A percentile compares a stretch with the other conserved stretches of the same genome.
Evolutionary conservation across 2,329 filamentous ascomycete genomes (phyloP).

Genomic region (Pseudopithomyces maydicus): DNA sequence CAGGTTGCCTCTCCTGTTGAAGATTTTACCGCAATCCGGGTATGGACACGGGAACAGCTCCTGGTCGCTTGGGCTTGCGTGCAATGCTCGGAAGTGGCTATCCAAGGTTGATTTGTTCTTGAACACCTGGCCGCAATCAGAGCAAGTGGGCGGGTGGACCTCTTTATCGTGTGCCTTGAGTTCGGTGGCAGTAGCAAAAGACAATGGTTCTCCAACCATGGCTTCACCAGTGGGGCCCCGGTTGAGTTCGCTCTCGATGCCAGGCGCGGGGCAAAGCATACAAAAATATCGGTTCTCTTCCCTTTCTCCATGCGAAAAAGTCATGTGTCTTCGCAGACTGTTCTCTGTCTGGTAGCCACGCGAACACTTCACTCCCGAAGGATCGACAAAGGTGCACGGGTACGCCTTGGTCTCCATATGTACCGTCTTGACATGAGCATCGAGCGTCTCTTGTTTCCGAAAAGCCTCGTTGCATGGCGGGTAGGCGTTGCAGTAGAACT

Average conservation of each 20-base stretch:
- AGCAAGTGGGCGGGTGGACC: conserved; percentile 74
- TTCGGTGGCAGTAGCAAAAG: conserved; percentile 72
- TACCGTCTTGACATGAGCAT: conserved; percentile 77
- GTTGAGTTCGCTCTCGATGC: conserved; percentile 39
- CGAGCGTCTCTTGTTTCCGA: conserved; percentile 83
- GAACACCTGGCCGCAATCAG: conserved; percentile 73
- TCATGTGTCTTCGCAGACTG: conserved; percentile 73
- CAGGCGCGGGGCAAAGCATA: conserved; percentile 64
- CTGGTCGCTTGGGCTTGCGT: conserved; percentile 49
- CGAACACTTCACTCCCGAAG: conserved; percentile 63
- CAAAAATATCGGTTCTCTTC: conserved; percentile 69
- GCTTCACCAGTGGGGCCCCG: conserved; percentile 25
- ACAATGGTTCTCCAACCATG: conserved; percentile 22
- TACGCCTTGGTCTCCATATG: conserved; percentile 77
- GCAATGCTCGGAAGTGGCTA: conserved; percentile 75
- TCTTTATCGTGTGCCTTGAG: conserved; percentile 75
- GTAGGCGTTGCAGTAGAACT: conserved; percentile 75
- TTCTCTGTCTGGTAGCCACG: conserved; percentile 75
- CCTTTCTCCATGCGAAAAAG: conserved; percentile 68
- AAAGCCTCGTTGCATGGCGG: conserved; percentile 77
- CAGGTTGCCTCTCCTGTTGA: conserved; percentile 84
- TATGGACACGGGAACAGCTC: conserved; percentile 69
- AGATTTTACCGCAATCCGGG: conserved; percentile 72
- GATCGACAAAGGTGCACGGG: conserved; percentile 66
- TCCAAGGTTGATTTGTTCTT: conserved; percentile 60